Evolutionary conservation across 1,284 basidiomycete species (phyloP), one percentile per base, ranked within the genome.

Genomic region (Erythrobasidium hasegawianum): DNA sequence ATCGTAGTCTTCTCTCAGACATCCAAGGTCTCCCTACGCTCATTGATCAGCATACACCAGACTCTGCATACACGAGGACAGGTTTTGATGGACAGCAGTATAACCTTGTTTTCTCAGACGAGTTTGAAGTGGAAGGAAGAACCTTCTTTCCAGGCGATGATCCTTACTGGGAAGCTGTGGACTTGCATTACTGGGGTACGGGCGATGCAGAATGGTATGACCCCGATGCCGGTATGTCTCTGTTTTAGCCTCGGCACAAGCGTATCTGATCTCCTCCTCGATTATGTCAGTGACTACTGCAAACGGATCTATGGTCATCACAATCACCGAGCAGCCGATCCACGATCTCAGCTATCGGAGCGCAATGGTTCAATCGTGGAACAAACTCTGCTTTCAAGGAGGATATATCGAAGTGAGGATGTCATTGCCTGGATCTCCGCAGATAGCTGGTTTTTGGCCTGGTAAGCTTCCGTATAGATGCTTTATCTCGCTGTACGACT

Each of bases 91-190:
- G 72, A 27, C 49, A 71, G 38, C 50, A 33, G 16, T 77, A 75
- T 59, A 71, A 78, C 20, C 83, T 97, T 33, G 86, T 92, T 1
- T 94, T 93, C 77, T 91, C 87, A 65, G 94, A 97, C 77, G 94
- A 97, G 78, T 96, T 96, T 77, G 86, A 94, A 57, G 79, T 74
- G 4, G 85, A 87, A 33, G 92, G 90, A 7, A 75, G 83, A 54
- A 80, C 79, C 0, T 84, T 84, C 71, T 83, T 79, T 67, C 78
- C 79, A 13, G 82, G 82, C 24, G 81, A 83, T 67, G 83, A 83
- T 68, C 82, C 82, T 0, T 83, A 80, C 70, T 84, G 81, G 81
- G 77, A 81, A 69, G 83, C 82, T 13, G 79, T 79, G 11, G 78
- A 81, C 69, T 69, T 80, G 59, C 78, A 78, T 70, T 80, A 85